Percentiles rank a stretch among this genome's conserved stretches.
Evolutionary conservation across 331 rosid genomes (phyloP).

Genomic region (Acacia concinna): DNA sequence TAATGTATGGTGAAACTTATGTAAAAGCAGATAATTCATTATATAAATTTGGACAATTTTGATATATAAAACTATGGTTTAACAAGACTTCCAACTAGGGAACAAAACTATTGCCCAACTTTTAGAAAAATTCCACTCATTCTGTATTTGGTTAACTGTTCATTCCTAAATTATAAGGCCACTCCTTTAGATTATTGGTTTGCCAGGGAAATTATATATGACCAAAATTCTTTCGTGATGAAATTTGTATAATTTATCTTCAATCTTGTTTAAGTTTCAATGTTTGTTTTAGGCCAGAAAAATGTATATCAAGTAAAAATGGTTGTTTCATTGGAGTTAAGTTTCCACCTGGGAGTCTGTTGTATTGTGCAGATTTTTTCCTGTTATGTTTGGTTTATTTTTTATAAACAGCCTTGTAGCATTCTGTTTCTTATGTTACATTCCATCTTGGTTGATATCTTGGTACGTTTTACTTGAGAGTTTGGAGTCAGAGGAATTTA

Average conservation of each 20-base stretch:
- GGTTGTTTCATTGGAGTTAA: not conserved
- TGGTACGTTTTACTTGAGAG: not conserved
- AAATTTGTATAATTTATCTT: not conserved
- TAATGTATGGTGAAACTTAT: not conserved
- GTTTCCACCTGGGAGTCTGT: not conserved
- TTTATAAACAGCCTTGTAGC: not conserved
- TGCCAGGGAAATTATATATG: not conserved
- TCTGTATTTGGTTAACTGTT: not conserved
- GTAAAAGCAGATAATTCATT: not conserved
- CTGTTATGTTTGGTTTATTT: not conserved
- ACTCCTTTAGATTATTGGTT: not conserved
- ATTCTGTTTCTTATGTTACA: not conserved
- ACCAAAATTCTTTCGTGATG: not conserved
- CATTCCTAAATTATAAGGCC: not conserved
- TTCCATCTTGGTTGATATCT: not conserved
- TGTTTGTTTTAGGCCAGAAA: not conserved
- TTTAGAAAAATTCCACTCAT: not conserved
- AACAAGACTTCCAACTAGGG: not conserved
- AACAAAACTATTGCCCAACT: not conserved
- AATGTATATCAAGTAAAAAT: not conserved
- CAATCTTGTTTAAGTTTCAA: not conserved
- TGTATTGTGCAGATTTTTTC: not conserved
- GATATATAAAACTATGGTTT: not conserved
- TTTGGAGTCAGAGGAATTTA: not conserved
- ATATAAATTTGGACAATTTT: not conserved